Evolutionary conservation across 371 early-diverging fungal genomes (phyloP).

Genomic region (Mucor sp.): DNA sequence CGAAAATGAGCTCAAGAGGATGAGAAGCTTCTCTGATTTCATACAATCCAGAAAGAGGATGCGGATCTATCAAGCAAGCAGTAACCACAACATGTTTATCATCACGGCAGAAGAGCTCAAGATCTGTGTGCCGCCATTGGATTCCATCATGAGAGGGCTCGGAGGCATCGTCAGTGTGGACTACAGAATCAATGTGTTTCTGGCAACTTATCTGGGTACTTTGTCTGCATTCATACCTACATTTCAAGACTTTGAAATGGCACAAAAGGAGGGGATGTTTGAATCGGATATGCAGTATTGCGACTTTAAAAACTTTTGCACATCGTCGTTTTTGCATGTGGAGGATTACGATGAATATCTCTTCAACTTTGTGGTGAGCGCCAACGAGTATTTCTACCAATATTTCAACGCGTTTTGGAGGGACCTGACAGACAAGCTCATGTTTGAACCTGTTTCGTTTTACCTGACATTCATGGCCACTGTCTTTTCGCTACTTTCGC

Average conservation of each 20-base stretch:
- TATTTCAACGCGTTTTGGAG: constrained; percentile 9
- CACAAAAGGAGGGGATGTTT: constrained; percentile 6
- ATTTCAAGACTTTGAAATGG: constrained; percentile 6
- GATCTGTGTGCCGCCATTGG: constrained; percentile 2
- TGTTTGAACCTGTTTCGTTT: constrained; percentile 6
- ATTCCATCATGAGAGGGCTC: constrained; percentile 5
- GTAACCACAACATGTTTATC: constrained; percentile 3
- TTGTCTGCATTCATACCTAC: constrained; percentile 1
- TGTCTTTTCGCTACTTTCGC: neutral
- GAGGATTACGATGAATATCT: constrained; percentile 6
- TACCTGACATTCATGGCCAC: constrained; percentile 5
- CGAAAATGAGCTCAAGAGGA: constrained; percentile 2
- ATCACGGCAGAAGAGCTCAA: neutral
- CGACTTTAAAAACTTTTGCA: constrained; percentile 2
- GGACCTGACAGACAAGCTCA: constrained; percentile 1
- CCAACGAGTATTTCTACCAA: constrained; percentile 4
- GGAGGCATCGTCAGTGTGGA: constrained; percentile 2
- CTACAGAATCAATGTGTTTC: constrained; percentile 3
- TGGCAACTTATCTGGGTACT: constrained; percentile 3
- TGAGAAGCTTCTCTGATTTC: constrained; percentile 8
- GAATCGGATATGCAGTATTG: neutral
- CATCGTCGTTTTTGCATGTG: neutral
- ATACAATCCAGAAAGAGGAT: neutral
- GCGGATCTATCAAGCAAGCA: constrained; percentile 5
- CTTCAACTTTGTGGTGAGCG: neutral